Evolutionary conservation across 2,329 filamentous ascomycete species (phyloP), one percentile per base, ranked within the genome.

Genomic region (Arthroderma uncinatum): DNA sequence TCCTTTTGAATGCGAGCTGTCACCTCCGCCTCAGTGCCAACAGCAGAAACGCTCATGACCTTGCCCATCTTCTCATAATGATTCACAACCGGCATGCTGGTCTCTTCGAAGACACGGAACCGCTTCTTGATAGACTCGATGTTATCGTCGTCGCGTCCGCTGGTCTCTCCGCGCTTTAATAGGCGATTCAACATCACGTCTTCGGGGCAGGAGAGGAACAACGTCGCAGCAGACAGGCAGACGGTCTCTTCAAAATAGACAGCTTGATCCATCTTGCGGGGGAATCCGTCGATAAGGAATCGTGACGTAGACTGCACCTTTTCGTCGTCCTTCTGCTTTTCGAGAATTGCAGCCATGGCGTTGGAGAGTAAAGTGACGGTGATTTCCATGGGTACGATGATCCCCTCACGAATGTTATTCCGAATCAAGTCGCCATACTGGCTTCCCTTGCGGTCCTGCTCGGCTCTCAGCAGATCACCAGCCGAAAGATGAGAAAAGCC

Each of bases 381-480:
- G 54, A 97, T 90, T 73, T 97, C 92, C 89, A 95, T 95, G n/a
- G 93, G 93, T 62, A 98, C 93, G 72, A 98, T 98, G 65, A 84
- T 84, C 59, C 93, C 93, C 70, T 98, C 86, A 69, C 86, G 88
- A 79, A 98, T 98, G 77, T 93, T 91, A 65, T 86, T 81, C 71
- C 86, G 86, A 80, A 98, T 98, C 75, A 97, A 80, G 63, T 90
- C 83, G 70, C 93, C 93, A 71, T 95, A 97, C 73, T 96, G 79
- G 62, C 84, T 89, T 58, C 89, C 91, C 0, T 82, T 80, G 3
- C 92, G 87, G 68, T 92, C 80, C 75, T 97, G 93, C 77, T 98
- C 93, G 62, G 89, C 91, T 60, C 93, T 88, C 62, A 98, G 81
- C 48, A 98, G 80, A 72, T 98, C 93, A 58, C 93, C 93, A 0